phyloP scores from a whole-genome alignment of 2,329 filamentous ascomycete species.

The Sporothrix luriei region DNA sequence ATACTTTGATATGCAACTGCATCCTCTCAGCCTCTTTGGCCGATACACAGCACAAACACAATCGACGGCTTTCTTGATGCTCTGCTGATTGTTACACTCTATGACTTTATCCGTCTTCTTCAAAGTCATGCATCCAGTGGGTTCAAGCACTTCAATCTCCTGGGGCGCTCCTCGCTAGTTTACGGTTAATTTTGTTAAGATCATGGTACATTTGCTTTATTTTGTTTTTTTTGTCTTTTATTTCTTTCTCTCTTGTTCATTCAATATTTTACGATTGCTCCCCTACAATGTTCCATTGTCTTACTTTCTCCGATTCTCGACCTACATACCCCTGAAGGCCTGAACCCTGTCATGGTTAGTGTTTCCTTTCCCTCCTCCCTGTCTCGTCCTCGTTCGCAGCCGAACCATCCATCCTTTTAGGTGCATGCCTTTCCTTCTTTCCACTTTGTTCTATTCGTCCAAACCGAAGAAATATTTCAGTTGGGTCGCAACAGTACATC shows the following conservation, averaged over 20 bases:
- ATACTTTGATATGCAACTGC: constrained; percentile 28
- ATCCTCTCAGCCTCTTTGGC: constrained; percentile 26
- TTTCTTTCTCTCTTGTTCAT: not conserved
- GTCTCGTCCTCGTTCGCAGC: constrained; percentile 11
- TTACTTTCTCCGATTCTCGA: constrained; percentile 9
- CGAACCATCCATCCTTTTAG: not conserved
- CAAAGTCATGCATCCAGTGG: not conserved
- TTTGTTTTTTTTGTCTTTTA: not conserved
- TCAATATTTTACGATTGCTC: not conserved
- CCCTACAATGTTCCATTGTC: not conserved
- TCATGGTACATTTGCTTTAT: not conserved
- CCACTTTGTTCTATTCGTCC: not conserved
- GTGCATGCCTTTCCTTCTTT: not conserved
- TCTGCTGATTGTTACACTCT: constrained; percentile 15
- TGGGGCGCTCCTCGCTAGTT: not conserved
- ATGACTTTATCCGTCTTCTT: constrained; percentile 5
- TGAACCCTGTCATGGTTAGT: constrained; percentile 31
- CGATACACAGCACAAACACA: constrained; percentile 16
- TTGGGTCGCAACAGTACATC: not conserved
- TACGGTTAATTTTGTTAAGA: not conserved
- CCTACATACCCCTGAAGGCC: constrained; percentile 26
- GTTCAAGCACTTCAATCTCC: not conserved
- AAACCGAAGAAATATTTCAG: not conserved
- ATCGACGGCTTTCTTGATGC: constrained; percentile 1
- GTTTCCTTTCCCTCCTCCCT: constrained; percentile 23